Evolutionary conservation across 2,329 filamentous ascomycete genomes (phyloP).

Genomic region (Fusarium neocosmosporiellum): DNA sequence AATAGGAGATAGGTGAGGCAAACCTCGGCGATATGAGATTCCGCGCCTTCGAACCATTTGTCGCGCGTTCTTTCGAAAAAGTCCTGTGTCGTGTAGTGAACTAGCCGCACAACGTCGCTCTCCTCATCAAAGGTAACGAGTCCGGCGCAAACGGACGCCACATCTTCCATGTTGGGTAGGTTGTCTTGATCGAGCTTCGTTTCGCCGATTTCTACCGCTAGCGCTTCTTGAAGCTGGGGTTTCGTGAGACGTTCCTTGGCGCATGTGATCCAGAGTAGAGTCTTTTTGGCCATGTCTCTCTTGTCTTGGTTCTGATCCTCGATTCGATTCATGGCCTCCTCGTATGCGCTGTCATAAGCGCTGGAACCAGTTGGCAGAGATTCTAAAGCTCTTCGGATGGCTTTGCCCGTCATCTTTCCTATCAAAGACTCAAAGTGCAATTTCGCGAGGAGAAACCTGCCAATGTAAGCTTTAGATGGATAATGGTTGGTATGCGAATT

Average conservation of each 20-base stretch:
- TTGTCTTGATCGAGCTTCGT: slow-evolving; percentile 49
- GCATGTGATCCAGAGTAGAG: slow-evolving; percentile 55
- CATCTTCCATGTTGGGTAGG: slow-evolving; percentile 46
- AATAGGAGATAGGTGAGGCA: background rate
- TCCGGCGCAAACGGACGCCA: slow-evolving; percentile 54
- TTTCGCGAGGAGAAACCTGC: background rate
- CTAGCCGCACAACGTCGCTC: slow-evolving; percentile 52
- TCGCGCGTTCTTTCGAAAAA: slow-evolving; percentile 38
- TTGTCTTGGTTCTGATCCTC: slow-evolving; percentile 47
- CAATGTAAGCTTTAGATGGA: background rate
- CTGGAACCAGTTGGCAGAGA: slow-evolving; percentile 18
- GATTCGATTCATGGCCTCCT: slow-evolving; percentile 55
- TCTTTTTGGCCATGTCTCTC: slow-evolving; percentile 50
- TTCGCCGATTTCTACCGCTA: slow-evolving; percentile 49
- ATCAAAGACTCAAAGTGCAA: background rate
- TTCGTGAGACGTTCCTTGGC: slow-evolving; percentile 48
- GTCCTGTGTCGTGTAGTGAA: slow-evolving; percentile 59
- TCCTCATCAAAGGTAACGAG: slow-evolving; percentile 53
- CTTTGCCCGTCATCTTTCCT: background rate
- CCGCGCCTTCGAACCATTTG: background rate
- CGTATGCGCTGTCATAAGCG: slow-evolving; percentile 50
- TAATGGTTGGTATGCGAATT: background rate
- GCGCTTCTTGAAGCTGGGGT: slow-evolving; percentile 54
- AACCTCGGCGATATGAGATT: background rate
- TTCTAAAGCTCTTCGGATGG: slow-evolving; percentile 35